Percentiles rank a stretch among this genome's conserved stretches.
phyloP scores from a whole-genome alignment of 1,284 basidiomycete genomes.

The Boletus sp. region DNA sequence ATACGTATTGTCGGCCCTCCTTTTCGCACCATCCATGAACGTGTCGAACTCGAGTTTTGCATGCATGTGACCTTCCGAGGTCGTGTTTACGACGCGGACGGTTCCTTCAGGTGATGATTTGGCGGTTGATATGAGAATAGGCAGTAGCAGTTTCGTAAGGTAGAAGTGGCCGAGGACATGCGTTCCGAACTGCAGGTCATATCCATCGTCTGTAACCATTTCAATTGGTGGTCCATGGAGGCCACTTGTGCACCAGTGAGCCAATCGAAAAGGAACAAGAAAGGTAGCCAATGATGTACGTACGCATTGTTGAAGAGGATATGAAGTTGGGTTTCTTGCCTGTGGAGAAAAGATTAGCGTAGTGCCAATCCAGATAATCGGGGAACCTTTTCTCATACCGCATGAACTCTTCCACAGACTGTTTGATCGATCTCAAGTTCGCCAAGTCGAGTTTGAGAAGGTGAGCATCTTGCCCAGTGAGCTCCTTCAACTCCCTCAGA shows the following conservation, averaged over 20 bases:
- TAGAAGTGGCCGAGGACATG: conserved; percentile 53
- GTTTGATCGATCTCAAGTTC: conserved; percentile 50
- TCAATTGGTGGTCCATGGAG: conserved; percentile 50
- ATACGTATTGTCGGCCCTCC: conserved; percentile 2
- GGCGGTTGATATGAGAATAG: conserved; percentile 35
- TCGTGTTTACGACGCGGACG: conserved; percentile 10
- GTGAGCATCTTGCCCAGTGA: conserved; percentile 43
- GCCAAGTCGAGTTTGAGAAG: conserved; percentile 57
- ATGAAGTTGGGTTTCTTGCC: conserved; percentile 46
- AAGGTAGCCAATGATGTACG: not conserved
- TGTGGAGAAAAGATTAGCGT: conserved; percentile 17
- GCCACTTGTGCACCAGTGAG: conserved; percentile 38
- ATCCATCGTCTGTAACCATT: conserved; percentile 50
- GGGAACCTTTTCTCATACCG: not conserved
- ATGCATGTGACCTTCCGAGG: conserved; percentile 3
- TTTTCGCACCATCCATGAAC: conserved; percentile 8
- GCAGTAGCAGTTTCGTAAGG: conserved; percentile 44
- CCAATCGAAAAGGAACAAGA: not conserved
- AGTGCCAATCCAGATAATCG: not conserved
- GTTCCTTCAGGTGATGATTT: conserved; percentile 23
- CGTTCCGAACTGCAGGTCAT: conserved; percentile 61
- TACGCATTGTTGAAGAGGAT: conserved; percentile 53
- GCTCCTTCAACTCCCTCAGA: conserved; percentile 46
- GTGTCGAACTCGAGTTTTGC: conserved; percentile 6
- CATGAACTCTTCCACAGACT: conserved; percentile 46